These are phyloP conservation scores for Botrytis hyacinthi DNA, from an alignment of 2,329 filamentous ascomycete species.

Conservation along the genomic window DNA sequence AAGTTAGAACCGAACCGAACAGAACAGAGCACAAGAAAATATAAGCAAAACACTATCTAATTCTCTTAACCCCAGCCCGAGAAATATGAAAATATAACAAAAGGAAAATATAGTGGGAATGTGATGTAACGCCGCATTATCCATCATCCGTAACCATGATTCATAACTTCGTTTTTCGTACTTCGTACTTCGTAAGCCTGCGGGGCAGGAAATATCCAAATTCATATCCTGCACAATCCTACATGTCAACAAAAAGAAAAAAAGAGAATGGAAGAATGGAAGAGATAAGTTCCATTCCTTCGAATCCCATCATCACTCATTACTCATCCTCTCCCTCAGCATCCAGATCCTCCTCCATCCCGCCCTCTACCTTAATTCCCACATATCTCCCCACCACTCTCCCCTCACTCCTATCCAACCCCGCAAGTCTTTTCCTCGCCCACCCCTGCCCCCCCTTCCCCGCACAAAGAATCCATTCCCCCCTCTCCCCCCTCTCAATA, in stretches of 20 bases:
- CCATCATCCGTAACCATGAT: neutral
- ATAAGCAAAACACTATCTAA: neutral
- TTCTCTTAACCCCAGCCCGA: neutral
- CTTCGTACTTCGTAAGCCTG: neutral
- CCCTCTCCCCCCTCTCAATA: conserved; percentile 25
- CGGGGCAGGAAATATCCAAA: neutral
- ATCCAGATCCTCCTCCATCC: conserved; percentile 26
- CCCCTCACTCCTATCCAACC: neutral
- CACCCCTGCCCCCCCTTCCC: neutral
- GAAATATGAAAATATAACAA: neutral
- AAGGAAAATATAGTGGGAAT: neutral
- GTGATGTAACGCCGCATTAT: neutral
- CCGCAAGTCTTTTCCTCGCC: neutral
- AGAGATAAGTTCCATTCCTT: neutral
- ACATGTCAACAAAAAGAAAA: neutral
- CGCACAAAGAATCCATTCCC: conserved; percentile 6
- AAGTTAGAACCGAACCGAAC: neutral
- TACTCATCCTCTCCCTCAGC: conserved; percentile 30
- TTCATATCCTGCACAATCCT: neutral
- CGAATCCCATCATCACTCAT: neutral
- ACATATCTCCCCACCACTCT: neutral
- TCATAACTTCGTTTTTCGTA: neutral
- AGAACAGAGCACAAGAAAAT: neutral
- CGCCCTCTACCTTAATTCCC: neutral
- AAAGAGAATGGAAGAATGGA: neutral